phyloP scores from a whole-genome alignment of 495 filamentous ascomycete genomes.

The Jackrogersella multiformis region DNA sequence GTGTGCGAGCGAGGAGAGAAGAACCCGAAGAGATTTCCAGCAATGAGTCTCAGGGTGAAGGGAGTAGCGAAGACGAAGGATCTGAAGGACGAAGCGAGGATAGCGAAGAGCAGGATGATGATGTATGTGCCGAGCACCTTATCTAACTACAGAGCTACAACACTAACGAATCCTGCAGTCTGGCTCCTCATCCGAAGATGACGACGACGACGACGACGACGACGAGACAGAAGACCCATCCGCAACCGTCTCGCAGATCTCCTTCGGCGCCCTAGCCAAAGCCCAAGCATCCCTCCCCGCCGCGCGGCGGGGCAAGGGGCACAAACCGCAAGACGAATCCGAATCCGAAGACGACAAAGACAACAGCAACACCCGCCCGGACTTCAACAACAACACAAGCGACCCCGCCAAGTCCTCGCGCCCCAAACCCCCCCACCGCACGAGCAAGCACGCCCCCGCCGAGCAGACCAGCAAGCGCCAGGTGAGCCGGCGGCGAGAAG shows the following conservation, averaged over 20 bases:
- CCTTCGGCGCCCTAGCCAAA: slow-evolving; percentile 87
- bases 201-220: slow-evolving; percentile 46
- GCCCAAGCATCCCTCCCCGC: slow-evolving; percentile 73
- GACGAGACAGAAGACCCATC: slow-evolving; percentile 52
- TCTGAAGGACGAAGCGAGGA: slow-evolving; percentile 43
- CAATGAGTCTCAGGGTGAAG: slow-evolving; percentile 47
- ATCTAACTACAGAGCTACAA: not conserved
- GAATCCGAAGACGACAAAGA: slow-evolving; percentile 31
- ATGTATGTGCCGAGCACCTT: slow-evolving; percentile 2
- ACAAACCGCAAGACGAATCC: slow-evolving; percentile 47
- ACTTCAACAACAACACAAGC: slow-evolving; percentile 26
- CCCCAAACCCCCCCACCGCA: slow-evolving; percentile 54
- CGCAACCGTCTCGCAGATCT: slow-evolving; percentile 63
- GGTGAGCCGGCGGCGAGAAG: slow-evolving; percentile 80
- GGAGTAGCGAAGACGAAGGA: slow-evolving; percentile 47
- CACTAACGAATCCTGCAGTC: slow-evolving; percentile 14
- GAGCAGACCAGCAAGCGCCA: slow-evolving; percentile 81
- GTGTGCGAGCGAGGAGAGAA: slow-evolving; percentile 66
- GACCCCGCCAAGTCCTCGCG: slow-evolving; percentile 24
- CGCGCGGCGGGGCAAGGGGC: slow-evolving; percentile 44
- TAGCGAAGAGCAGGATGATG: slow-evolving; percentile 21
- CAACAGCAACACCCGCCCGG: slow-evolving; percentile 20
- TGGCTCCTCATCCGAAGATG: slow-evolving; percentile 36
- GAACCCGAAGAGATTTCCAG: slow-evolving; percentile 58
- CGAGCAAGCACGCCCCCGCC: slow-evolving; percentile 87